Base-by-base conservation (phyloP, 2,329 filamentous ascomycete species). In the Colletotrichum tamarilloi region DNA sequence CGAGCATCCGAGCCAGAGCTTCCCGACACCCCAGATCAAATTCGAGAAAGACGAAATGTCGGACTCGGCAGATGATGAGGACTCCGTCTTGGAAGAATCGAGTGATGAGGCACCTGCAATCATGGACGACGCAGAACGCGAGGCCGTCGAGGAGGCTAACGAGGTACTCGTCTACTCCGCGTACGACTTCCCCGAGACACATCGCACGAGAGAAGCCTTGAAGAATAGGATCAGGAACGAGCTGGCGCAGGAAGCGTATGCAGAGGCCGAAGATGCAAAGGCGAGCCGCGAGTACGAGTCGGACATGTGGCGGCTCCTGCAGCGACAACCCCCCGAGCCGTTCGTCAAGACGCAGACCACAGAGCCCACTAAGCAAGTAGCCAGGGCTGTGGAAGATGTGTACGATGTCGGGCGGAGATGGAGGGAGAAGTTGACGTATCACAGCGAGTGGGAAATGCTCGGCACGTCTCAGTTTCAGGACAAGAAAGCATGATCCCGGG, bases 241-340 rank as follows among this genome's bases (percentile, higher is more conserved):
- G 73, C 79, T 82, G 52, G 77, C 78, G 12, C 84, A 86, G 56
- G 87, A 89, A 74, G 79, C 77, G 14, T 81, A 85, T 49, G 86
- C 87, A 0, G 85, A 87, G 30, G 76, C 79, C 4, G 73, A 80
- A 16, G 87, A 89, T 73, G 79, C 80, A 19, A 79, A 80, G 52
- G 81, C 80, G 2, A 85, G 82, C 66, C 80, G 81, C 56, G 76
- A 79, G 28, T 86, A 85, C 38, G 87, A 89, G 76, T 73, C 76
- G 30, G 78, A 81, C 58, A 79, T 89, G 80, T 89, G 87, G 87
- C 76, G 78, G 11, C 70, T 88, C 19, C 73, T 89, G 24, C 82
- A 83, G 53, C 80, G 79, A 76, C 77, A 80, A 38, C 84, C 85
- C 2, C 84, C 82, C 0, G 77, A 78, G 70, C 80, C 80, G 30